These are phyloP conservation scores for Trichoderma guizhouense DNA, from an alignment of 2,329 filamentous ascomycete species.

Conservation along the genomic window DNA sequence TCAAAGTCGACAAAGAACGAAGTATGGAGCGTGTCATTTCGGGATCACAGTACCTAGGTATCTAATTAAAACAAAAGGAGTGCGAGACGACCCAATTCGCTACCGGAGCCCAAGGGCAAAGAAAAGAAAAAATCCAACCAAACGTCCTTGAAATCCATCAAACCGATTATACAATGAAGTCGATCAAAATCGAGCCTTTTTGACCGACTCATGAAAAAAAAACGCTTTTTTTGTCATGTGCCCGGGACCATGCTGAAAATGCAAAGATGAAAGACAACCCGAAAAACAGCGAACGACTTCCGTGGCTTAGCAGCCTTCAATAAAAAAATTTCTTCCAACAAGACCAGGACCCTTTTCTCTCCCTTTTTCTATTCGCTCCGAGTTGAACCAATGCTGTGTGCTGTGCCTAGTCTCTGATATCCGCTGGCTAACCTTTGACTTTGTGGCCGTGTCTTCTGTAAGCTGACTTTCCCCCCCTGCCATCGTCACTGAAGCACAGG, in stretches of 20 bases:
- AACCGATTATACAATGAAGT: constrained; percentile 21
- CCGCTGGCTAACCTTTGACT: constrained; percentile 16
- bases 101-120: constrained; percentile 6
- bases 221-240: constrained; percentile 12
- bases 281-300: constrained; percentile 16
- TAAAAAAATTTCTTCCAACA: constrained; percentile 1
- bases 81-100: constrained; percentile 12
- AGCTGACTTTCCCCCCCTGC: constrained; percentile 20
- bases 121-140: not conserved
- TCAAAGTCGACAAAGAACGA: constrained; percentile 9
- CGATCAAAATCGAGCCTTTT: constrained; percentile 5
- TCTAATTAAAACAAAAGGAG: constrained; percentile 19
- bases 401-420: constrained; percentile 16
- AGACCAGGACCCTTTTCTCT: constrained; percentile 3
- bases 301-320: constrained; percentile 11
- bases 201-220: constrained; percentile 10
- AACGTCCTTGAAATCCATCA: constrained; percentile 16
- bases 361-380: constrained; percentile 9
- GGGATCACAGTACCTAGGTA: constrained; percentile 14
- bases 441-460: constrained; percentile 19
- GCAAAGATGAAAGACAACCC: constrained; percentile 8
- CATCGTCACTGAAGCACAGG: constrained; percentile 20
- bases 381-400: constrained; percentile 12
- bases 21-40: constrained; percentile 4
- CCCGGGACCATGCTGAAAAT: constrained; percentile 11